Conservation (phyloP, 73 alveolate genomes). For the Breviolum minutum region DNA sequence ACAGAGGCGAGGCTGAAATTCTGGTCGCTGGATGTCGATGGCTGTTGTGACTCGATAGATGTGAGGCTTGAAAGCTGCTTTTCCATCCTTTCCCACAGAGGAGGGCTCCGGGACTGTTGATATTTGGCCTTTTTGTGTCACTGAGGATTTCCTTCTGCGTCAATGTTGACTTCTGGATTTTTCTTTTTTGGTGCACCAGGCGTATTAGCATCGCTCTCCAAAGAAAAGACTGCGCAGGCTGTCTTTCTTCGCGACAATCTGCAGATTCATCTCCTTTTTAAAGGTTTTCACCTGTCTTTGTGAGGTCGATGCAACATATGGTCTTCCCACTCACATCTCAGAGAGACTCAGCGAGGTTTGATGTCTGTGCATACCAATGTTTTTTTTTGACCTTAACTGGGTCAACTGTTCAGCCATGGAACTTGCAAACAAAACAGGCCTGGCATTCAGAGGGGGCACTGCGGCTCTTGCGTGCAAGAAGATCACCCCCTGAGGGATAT, state of each 20-base stretch:
- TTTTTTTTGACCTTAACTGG: not conserved
- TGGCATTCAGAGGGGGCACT: slow-evolving; percentile 46
- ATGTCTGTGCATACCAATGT: not conserved
- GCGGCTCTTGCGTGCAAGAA: not conserved
- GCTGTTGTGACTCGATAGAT: not conserved
- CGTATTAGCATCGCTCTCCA: not conserved
- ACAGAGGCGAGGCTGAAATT: slow-evolving; percentile 15
- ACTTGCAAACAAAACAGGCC: not conserved
- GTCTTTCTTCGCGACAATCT: too few relatives aligned
- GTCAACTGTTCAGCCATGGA: not conserved
- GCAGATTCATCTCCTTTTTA: not conserved
- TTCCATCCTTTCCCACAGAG: slow-evolving; percentile 1
- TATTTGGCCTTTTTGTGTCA: too few relatives aligned
- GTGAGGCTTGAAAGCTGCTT: slow-evolving; percentile 16
- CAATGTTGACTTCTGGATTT: not conserved
- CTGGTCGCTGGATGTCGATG: not conserved
- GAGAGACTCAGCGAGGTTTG: slow-evolving; percentile 20
- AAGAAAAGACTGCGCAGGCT: slow-evolving; percentile 10
- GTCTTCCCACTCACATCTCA: slow-evolving; percentile 39
- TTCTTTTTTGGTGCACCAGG: not conserved
- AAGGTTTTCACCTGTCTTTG: not conserved
- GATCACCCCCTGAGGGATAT: slow-evolving; percentile 49
- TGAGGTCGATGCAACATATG: slow-evolving; percentile 31
- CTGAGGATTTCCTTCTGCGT: too few relatives aligned
- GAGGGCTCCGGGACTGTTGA: not conserved